Conservation (phyloP, 345 rosid genomes). For the Mangifera indica region DNA sequence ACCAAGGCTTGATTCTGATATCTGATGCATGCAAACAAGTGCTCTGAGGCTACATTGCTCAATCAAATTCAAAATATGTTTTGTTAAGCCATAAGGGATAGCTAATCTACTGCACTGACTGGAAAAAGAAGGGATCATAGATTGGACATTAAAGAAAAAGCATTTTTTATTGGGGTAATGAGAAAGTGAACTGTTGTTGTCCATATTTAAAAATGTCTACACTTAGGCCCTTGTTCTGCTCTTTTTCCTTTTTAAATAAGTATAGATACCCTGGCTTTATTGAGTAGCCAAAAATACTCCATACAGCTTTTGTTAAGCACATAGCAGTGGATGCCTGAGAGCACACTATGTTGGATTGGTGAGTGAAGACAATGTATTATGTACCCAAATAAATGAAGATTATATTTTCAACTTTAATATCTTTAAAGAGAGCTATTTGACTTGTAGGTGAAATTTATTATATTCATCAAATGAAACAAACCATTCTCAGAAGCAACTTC, state of each 20-base stretch:
- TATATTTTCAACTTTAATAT: not conserved
- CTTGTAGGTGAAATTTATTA: not conserved
- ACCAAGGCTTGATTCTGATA: not conserved
- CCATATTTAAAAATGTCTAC: not conserved
- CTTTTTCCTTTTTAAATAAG: not conserved
- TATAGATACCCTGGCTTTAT: not conserved
- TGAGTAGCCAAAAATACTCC: not conserved
- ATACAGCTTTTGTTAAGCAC: not conserved
- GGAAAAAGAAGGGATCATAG: constrained; percentile 2
- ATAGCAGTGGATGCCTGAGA: constrained; percentile 1
- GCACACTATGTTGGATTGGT: constrained; percentile 3
- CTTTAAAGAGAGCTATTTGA: not conserved
- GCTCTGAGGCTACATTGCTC: not conserved
- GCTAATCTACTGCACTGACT: not conserved
- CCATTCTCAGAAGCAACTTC: not conserved
- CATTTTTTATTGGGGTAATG: not conserved
- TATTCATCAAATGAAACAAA: not conserved
- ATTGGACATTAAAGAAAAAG: not conserved
- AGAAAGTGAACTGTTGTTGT: not conserved
- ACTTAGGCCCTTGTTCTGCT: not conserved
- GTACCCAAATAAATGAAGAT: not conserved
- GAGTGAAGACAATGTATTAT: not conserved
- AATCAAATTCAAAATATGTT: not conserved
- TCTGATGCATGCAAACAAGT: not conserved
- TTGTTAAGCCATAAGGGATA: too few species aligned